A percentile compares a stretch with the other conserved stretches of the same genome.
Conservation (phyloP, 257 asterid species). For the Datura wrightii region DNA sequence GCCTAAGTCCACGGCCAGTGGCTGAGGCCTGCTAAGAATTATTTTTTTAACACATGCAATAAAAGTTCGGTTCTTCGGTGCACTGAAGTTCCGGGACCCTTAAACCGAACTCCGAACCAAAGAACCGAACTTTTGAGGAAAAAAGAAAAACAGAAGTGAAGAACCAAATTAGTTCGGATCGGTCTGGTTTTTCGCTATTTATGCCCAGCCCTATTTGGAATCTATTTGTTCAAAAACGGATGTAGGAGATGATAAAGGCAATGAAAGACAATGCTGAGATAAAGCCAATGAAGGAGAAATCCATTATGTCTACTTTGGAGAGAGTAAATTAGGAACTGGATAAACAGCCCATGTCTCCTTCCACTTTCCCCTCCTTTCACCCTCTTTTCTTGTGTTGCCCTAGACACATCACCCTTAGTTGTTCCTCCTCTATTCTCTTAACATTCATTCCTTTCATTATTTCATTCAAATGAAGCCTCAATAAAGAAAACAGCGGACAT, state of each 20-base stretch:
- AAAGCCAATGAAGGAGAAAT: not conserved
- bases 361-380: not conserved
- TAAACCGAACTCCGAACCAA: too few relatives aligned
- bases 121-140: too few relatives aligned
- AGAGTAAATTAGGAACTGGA: constrained; percentile 2
- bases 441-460: not conserved
- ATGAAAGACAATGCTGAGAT: constrained; percentile 3
- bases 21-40: too few relatives aligned
- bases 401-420: not conserved
- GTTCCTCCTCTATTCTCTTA: not conserved
- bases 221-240: not conserved
- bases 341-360: not conserved
- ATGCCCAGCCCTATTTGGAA: not conserved
- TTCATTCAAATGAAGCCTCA: not conserved
- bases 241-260: not conserved
- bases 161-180: too few relatives aligned
- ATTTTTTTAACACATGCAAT: too few relatives aligned
- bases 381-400: not conserved
- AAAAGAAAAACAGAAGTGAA: too few relatives aligned
- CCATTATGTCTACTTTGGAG: constrained; percentile 5
- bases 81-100: too few relatives aligned
- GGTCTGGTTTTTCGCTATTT: too few relatives aligned
- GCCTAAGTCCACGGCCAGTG: too few relatives aligned
- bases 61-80: too few relatives aligned
- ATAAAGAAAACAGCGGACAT: not conserved